Percentiles rank a stretch among this genome's conserved stretches.
phyloP scores from a whole-genome alignment of 1,284 basidiomycete genomes.

The Leccinum proliferum region DNA sequence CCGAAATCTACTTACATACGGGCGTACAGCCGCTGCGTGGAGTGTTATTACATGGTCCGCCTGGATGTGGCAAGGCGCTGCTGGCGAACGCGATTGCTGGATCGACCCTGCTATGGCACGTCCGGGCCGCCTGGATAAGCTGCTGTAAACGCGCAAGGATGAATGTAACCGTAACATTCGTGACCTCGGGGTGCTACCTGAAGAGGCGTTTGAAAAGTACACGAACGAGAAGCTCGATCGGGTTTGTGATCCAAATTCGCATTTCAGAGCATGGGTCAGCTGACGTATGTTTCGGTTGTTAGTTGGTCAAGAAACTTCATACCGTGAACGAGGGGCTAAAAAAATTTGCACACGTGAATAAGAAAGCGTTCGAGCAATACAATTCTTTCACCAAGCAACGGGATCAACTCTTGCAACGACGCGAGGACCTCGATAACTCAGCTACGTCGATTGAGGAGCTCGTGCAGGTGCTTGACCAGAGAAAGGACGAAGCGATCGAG shows the following conservation, averaged over 20 bases:
- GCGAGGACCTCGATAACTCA: slow-evolving; percentile 88
- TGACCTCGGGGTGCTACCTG: slow-evolving; percentile 93
- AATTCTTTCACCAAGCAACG: slow-evolving; percentile 97
- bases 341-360: slow-evolving; percentile 98
- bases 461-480: slow-evolving; percentile 92
- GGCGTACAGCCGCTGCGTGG: too few relatives aligned
- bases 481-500: slow-evolving; percentile 98
- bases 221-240: slow-evolving; percentile 77
- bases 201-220: slow-evolving; percentile 97
- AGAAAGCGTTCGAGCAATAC: slow-evolving; percentile 99
- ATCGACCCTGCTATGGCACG: too few relatives aligned
- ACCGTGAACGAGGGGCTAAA: slow-evolving; percentile 89
- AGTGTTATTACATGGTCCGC: too few relatives aligned
- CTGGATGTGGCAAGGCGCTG: too few relatives aligned
- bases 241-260: slow-evolving; percentile 41
- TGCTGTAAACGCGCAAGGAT: slow-evolving; percentile 60
- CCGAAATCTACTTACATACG: too few relatives aligned
- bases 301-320: slow-evolving; percentile 91
- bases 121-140: too few relatives aligned
- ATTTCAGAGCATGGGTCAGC: background rate
- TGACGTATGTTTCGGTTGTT: slow-evolving; percentile 11
- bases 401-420: slow-evolving; percentile 82
- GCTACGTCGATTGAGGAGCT: slow-evolving; percentile 90
- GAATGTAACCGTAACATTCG: slow-evolving; percentile 93
- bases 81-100: too few relatives aligned